A percentile compares a stretch with the other conserved stretches of the same genome.
Conservation (phyloP, 1,139 yeast genomes). For the Taphrina flavorubra region DNA sequence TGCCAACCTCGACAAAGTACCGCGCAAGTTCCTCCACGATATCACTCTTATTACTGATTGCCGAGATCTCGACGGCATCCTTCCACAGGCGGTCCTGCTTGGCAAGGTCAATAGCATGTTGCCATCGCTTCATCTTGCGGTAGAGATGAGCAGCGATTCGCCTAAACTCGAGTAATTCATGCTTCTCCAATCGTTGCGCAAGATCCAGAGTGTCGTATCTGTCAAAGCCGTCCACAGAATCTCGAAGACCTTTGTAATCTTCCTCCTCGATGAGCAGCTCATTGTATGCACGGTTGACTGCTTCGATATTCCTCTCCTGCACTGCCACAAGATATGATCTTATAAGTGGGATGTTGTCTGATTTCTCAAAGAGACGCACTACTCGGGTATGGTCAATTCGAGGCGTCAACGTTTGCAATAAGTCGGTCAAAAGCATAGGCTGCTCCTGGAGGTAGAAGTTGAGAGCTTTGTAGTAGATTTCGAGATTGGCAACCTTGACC, state of each 20-base stretch:
- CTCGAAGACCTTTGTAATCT: constrained; percentile 85
- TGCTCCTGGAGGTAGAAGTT: constrained; percentile 91
- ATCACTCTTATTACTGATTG: constrained; percentile 76
- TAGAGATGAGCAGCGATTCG: constrained; percentile 93
- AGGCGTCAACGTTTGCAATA: constrained; percentile 83
- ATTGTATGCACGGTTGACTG: constrained; percentile 94
- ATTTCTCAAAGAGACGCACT: constrained; percentile 90
- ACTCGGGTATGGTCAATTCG: constrained; percentile 94
- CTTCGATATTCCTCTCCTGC: constrained; percentile 83
- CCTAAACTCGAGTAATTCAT: constrained; percentile 87
- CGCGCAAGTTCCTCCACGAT: constrained; percentile 87
- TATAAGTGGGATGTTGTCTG: constrained; percentile 93
- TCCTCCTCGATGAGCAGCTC: constrained; percentile 95
- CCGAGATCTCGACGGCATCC: constrained; percentile 90
- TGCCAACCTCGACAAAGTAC: constrained; percentile 96
- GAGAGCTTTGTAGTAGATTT: constrained; percentile 95
- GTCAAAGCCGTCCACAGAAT: constrained; percentile 86
- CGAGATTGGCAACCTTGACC: constrained; percentile 93
- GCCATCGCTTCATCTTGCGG: constrained; percentile 92
- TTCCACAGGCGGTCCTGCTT: constrained; percentile 94
- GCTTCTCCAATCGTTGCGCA: constrained; percentile 92
- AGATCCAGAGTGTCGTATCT: constrained; percentile 89
- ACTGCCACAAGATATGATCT: constrained; percentile 94
- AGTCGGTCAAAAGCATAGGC: constrained; percentile 86
- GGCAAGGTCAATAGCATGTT: constrained; percentile 82